Conservation (phyloP, 179 eudicot genomes). For the Heliamphora pulchella region DNA sequence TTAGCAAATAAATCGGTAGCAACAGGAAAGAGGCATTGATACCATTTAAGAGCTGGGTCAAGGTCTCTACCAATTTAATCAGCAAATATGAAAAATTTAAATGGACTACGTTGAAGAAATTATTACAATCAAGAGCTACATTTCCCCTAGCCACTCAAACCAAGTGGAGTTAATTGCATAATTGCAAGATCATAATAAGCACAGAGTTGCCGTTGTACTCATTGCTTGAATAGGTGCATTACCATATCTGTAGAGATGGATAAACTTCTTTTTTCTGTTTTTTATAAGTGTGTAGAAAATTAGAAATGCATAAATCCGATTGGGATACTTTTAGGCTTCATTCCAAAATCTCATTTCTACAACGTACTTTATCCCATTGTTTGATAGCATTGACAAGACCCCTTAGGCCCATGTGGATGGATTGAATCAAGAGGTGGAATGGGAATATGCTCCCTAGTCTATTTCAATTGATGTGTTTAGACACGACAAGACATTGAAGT, state of each 20-base stretch:
- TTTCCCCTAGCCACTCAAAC: neutral
- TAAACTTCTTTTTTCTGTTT: neutral
- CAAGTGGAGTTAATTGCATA: conserved; percentile 5
- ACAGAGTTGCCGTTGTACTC: neutral
- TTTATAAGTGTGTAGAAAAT: too few species aligned
- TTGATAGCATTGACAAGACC: neutral
- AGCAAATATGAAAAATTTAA: neutral
- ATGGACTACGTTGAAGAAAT: neutral
- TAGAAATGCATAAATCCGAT: neutral
- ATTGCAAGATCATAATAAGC: neutral
- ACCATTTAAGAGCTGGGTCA: neutral
- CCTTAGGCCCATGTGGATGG: neutral
- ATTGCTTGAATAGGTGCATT: neutral
- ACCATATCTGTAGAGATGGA: neutral
- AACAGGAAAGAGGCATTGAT: neutral
- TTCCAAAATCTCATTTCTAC: neutral
- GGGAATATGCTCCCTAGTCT: neutral
- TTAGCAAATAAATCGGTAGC: neutral
- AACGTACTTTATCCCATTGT: neutral
- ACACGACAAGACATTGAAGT: neutral
- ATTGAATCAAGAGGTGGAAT: neutral
- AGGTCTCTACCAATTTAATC: neutral
- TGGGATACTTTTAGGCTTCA: neutral
- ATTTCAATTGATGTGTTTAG: neutral
- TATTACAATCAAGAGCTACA: neutral